Evolutionary conservation across 78 protist genomes (phyloP), one percentile per base, ranked within the genome.

Genomic region (Dictyostelium capitatum): DNA sequence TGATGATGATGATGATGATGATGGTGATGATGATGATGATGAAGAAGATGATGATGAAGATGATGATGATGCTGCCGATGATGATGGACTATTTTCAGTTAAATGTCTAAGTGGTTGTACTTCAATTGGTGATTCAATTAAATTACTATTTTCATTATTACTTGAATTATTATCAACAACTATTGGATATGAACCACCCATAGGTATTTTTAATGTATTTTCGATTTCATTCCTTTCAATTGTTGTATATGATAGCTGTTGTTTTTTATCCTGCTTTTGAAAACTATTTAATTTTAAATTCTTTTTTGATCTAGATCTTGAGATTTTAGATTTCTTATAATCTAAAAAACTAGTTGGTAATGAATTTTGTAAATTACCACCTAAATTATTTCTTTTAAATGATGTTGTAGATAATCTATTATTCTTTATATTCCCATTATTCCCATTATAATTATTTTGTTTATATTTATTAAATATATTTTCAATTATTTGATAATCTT

Each of bases 181-280:
- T 7, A 75, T 75, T 9, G 82, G 82, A n/a, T 23, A 50, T 17
- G 82, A 75, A 25, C 82, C 82, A 6, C 82, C 82, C 6, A 75
- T 75, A 23, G 82, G 82, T 5, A 75, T 50, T 50, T 75, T 75
- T 25, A 75, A 50, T 9, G 32, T 75, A 28, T 75, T 75, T 28
- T 43, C 54, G 17, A 43, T 73, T 43, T 73, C 54, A 4, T 75
- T 51, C 17, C 41, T 53, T 37, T 37, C 43, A 3, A 37, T 37
- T 37, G 43, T 3, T 37, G 43, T 37, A n/a, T n/a, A n/a, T n/a
- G n/a, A n/a, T n/a, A 2, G 43, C 2, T 37, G 43, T 37, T 37
- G 43, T 3, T 37, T n/a, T n/a, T n/a, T n/a, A n/a, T 37, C 43
- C 43, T 37, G 43, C 2, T 37, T 1, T 37, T 37, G 43, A 3